Percentiles rank a stretch among this genome's conserved stretches.
Conservation (phyloP, 2,329 filamentous ascomycete species). For the Pestalotiopsis sp. region DNA sequence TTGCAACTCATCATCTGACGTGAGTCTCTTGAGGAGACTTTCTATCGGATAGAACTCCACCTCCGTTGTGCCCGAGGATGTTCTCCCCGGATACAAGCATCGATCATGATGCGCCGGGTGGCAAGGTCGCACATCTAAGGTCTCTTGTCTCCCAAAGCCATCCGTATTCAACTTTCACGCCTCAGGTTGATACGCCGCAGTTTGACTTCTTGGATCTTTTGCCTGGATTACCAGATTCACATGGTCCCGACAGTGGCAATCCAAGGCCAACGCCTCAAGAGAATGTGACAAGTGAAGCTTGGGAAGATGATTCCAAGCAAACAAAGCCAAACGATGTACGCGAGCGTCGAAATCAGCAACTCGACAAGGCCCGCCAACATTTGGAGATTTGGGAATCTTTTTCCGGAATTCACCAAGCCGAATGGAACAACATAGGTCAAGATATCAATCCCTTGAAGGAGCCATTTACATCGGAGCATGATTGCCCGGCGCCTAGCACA, state of each 20-base stretch:
- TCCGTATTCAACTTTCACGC: neutral
- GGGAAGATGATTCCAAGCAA: neutral
- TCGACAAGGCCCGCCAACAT: neutral
- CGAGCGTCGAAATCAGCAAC: neutral
- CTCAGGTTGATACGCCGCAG: neutral
- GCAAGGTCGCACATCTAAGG: neutral
- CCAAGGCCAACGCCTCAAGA: neutral
- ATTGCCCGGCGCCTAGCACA: neutral
- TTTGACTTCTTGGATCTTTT: neutral
- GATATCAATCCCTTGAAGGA: neutral
- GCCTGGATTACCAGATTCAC: neutral
- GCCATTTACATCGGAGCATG: neutral
- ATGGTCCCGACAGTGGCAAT: neutral
- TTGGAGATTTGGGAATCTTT: neutral
- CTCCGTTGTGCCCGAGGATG: neutral
- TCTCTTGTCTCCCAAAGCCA: neutral
- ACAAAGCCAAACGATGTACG: neutral
- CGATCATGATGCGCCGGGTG: neutral
- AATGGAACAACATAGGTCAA: neutral
- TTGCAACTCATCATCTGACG: neutral
- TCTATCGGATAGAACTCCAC: neutral
- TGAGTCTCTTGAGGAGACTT: neutral
- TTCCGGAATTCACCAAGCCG: neutral
- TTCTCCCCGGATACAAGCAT: neutral
- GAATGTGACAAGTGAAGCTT: neutral